Percentiles rank a stretch among this genome's conserved stretches.
phyloP scores from a whole-genome alignment of 495 filamentous ascomycete genomes.

The Chaetomium fimeti region DNA sequence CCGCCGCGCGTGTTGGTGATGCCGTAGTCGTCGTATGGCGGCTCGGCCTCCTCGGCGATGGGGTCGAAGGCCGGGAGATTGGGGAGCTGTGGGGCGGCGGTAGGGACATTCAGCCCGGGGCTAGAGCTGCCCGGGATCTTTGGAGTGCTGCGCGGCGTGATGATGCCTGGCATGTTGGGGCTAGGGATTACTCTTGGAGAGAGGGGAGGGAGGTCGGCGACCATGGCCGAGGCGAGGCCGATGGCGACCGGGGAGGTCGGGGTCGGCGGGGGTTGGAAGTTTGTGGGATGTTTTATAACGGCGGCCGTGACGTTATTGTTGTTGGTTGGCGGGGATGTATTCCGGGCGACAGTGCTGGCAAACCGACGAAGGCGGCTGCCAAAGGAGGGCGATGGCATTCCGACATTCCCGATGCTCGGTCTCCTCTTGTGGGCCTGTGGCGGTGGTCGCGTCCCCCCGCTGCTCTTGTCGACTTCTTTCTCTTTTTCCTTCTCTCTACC shows the following conservation, averaged over 20 bases:
- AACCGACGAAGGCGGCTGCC: slow-evolving; percentile 36
- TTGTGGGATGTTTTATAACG: not conserved
- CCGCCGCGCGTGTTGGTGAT: not conserved
- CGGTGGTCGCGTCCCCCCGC: slow-evolving; percentile 19
- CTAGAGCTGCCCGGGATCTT: slow-evolving; percentile 7
- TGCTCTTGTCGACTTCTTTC: slow-evolving; percentile 10
- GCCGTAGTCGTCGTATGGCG: not conserved
- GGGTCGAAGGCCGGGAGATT: slow-evolving; percentile 28
- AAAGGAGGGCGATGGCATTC: slow-evolving; percentile 24
- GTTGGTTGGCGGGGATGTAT: slow-evolving; percentile 16
- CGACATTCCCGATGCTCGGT: slow-evolving; percentile 32
- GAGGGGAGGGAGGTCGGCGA: slow-evolving; percentile 29
- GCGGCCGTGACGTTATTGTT: slow-evolving; percentile 6
- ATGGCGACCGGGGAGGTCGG: slow-evolving; percentile 27
- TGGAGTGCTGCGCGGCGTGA: not conserved
- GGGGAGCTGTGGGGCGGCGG: slow-evolving; percentile 29
- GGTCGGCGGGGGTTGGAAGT: slow-evolving; percentile 9
- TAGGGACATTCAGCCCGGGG: not conserved
- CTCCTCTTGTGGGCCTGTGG: slow-evolving; percentile 24
- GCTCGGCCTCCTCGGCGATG: slow-evolving; percentile 30
- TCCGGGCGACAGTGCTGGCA: slow-evolving; percentile 34
- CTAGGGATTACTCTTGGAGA: slow-evolving; percentile 23
- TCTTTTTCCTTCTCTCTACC: slow-evolving; percentile 23
- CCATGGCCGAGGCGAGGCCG: slow-evolving; percentile 31
- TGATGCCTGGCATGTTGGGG: not conserved